These are phyloP conservation scores for Aspergillus aculeatus DNA, from an alignment of 2,329 filamentous ascomycete species.

Conservation along the genomic window DNA sequence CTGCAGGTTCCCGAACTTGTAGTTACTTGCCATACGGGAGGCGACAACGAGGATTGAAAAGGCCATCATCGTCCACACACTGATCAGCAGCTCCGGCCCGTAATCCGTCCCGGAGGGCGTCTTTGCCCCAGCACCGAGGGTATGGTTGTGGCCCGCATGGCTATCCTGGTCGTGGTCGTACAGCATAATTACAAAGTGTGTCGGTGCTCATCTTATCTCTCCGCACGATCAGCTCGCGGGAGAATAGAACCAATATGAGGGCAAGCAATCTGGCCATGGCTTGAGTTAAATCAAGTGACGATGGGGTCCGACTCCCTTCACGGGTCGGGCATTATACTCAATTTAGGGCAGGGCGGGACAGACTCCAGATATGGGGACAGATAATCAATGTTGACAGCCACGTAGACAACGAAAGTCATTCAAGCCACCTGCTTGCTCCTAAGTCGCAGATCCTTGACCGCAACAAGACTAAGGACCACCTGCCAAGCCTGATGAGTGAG, in stretches of 20 bases:
- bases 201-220: not conserved
- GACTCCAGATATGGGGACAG: too few species aligned
- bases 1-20: not conserved
- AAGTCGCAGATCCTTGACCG: too few species aligned
- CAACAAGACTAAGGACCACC: too few species aligned
- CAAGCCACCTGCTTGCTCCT: too few species aligned
- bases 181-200: not conserved
- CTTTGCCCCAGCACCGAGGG: not conserved
- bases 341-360: not conserved
- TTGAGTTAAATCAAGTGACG: not conserved
- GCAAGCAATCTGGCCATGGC: not conserved
- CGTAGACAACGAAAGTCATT: too few species aligned
- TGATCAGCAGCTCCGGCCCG: not conserved
- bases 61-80: slow-evolving; percentile 1
- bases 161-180: not conserved
- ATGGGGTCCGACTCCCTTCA: not conserved
- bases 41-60: not conserved
- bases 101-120: not conserved
- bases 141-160: not conserved
- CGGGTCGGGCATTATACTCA: not conserved
- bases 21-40: not conserved
- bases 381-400: too few species aligned
- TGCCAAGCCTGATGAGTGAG: too few species aligned
- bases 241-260: not conserved
- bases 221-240: not conserved